Conservation (phyloP, 345 rosid species). For the Linum usitatissimum region DNA sequence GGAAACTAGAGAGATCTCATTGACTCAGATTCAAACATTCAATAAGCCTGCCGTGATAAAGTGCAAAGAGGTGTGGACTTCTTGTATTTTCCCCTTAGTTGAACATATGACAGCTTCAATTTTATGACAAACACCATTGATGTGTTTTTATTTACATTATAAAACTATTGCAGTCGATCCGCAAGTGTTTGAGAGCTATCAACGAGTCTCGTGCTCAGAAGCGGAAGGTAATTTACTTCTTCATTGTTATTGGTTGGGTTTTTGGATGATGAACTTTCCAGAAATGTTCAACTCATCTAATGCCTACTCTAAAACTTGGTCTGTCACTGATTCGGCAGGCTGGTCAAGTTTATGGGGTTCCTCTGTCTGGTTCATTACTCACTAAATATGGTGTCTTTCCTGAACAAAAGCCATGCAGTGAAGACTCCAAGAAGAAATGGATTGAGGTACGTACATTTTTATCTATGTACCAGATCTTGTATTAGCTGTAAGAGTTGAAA, state of each 20-base stretch:
- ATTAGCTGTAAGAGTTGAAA: neutral
- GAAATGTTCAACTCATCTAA: neutral
- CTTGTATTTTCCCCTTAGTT: neutral
- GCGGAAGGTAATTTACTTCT: slow-evolving; percentile 58
- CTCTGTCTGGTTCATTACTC: slow-evolving; percentile 73
- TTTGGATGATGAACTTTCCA: neutral
- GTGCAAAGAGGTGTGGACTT: slow-evolving; percentile 73
- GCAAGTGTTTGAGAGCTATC: slow-evolving; percentile 81
- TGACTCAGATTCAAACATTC: slow-evolving; percentile 52
- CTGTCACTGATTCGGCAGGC: slow-evolving; percentile 44
- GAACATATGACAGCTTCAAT: slow-evolving; percentile 1
- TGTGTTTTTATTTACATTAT: neutral
- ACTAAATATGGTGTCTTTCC: slow-evolving; percentile 75
- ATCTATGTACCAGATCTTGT: neutral
- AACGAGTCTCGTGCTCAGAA: slow-evolving; percentile 94
- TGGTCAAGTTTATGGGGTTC: slow-evolving; percentile 96
- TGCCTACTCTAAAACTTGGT: slow-evolving; percentile 2
- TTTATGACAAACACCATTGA: neutral
- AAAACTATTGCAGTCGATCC: slow-evolving; percentile 47
- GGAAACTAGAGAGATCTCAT: slow-evolving; percentile 71
- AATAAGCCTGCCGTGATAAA: slow-evolving; percentile 50
- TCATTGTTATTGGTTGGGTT: neutral
- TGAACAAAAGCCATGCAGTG: slow-evolving; percentile 65
- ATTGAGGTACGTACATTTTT: slow-evolving; percentile 53
- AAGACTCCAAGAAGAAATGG: slow-evolving; percentile 89